phyloP scores from a whole-genome alignment of 2,329 filamentous ascomycete genomes.

The Xylaria multiplex region DNA sequence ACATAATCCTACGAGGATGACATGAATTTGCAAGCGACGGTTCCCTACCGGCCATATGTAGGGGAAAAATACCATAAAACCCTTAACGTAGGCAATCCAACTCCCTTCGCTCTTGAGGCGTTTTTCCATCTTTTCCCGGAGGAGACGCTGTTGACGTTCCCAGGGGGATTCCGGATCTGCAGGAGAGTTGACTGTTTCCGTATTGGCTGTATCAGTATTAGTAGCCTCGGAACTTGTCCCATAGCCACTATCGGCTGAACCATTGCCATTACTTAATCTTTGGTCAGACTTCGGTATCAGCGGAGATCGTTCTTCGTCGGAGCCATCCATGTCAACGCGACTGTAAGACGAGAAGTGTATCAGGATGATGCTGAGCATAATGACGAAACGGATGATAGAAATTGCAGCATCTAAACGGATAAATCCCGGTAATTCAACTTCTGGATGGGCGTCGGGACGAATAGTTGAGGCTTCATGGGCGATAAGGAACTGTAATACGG shows the following conservation, averaged over 20 bases:
- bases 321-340: conserved; percentile 39
- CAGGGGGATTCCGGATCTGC: conserved; percentile 62
- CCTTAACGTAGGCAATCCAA: conserved; percentile 80
- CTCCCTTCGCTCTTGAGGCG: conserved; percentile 78
- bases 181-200: conserved; percentile 48
- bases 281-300: conserved; percentile 61
- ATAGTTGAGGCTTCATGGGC: conserved; percentile 32
- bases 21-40: conserved; percentile 72
- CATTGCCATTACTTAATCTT: conserved; percentile 43
- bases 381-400: conserved; percentile 49
- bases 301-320: conserved; percentile 66
- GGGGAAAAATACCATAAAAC: conserved; percentile 79
- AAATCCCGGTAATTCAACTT: conserved; percentile 37
- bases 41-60: conserved; percentile 81
- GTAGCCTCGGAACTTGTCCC: conserved; percentile 55
- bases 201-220: conserved; percentile 51
- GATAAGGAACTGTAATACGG: conserved; percentile 51
- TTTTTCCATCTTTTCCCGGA: conserved; percentile 70
- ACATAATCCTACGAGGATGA: conserved; percentile 72
- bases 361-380: conserved; percentile 45
- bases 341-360: conserved; percentile 44
- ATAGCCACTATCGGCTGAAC: conserved; percentile 52
- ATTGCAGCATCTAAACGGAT: conserved; percentile 47
- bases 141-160: conserved; percentile 63
- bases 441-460: conserved; percentile 21